Percentiles rank a stretch among this genome's conserved stretches.
Conservation (phyloP, 2,329 filamentous ascomycete genomes). For the Aspergillus fijiensis region DNA sequence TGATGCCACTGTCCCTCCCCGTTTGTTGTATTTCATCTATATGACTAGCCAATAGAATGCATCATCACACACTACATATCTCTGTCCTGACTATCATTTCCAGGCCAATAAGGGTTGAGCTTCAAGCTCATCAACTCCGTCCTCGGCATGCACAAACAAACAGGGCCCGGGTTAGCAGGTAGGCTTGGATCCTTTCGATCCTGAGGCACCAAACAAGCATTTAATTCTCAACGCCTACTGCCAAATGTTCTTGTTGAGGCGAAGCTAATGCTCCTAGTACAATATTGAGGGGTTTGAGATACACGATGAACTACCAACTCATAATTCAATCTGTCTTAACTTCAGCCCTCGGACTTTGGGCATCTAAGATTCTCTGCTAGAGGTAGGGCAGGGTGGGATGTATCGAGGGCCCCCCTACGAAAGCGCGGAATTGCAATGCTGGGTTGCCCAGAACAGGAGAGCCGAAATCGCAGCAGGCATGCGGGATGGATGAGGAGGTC, state of each 20-base stretch:
- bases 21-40: not conserved
- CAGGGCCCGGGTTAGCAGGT: not conserved
- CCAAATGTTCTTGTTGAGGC: not conserved
- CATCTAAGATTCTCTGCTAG: not conserved
- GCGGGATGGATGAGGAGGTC: constrained; percentile 9
- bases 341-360: not conserved
- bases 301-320: no score
- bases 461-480: constrained; percentile 11
- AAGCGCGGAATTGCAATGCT: not conserved
- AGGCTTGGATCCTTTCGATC: not conserved
- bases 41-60: not conserved
- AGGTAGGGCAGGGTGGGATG: not conserved
- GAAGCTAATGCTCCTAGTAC: not conserved
- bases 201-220: not conserved
- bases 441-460: constrained; percentile 11
- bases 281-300: not conserved
- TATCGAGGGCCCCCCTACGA: not conserved
- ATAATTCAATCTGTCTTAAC: not conserved
- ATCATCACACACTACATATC: not conserved
- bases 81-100: not conserved
- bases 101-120: not conserved
- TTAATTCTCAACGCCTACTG: not conserved
- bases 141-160: not conserved
- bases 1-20: not conserved
- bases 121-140: not conserved